Conservation (phyloP, 2,329 filamentous ascomycete genomes). For the Cladosporium colombiae region DNA sequence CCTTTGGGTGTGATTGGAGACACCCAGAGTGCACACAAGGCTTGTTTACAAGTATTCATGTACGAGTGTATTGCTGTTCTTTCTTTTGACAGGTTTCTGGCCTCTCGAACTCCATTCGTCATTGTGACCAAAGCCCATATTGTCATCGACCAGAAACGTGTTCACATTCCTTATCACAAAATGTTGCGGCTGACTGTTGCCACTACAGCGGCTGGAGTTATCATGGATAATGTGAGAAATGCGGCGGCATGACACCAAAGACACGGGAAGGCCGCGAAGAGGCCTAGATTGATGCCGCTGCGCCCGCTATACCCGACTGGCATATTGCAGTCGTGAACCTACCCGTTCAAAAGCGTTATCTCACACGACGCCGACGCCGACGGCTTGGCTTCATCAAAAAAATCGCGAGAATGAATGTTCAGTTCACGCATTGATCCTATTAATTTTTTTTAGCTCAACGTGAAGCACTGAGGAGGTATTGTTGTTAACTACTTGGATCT, state of each 20-base stretch:
- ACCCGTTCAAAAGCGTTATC: background rate
- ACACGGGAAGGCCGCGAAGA: no score
- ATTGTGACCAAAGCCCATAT: background rate
- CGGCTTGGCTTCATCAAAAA: background rate
- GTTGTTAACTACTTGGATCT: no score
- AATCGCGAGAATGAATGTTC: background rate
- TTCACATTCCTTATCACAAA: background rate
- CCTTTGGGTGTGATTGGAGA: background rate
- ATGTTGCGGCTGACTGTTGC: background rate
- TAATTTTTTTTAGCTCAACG: background rate
- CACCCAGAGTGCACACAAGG: background rate
- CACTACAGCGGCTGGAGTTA: background rate
- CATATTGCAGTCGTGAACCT: background rate
- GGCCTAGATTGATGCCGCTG: background rate
- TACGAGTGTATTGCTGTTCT: no score
- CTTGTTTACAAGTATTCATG: background rate
- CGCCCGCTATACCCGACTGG: background rate
- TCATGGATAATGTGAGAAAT: background rate
- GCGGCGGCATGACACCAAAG: background rate
- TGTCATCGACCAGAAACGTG: background rate
- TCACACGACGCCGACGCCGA: background rate
- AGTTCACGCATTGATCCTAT: background rate
- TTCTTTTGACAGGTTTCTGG: no score
- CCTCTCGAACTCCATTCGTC: rapidly evolving
- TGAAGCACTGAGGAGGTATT: no score